phyloP scores from a whole-genome alignment of 768 basidiomycete genomes.

The Auricularia cornea region DNA sequence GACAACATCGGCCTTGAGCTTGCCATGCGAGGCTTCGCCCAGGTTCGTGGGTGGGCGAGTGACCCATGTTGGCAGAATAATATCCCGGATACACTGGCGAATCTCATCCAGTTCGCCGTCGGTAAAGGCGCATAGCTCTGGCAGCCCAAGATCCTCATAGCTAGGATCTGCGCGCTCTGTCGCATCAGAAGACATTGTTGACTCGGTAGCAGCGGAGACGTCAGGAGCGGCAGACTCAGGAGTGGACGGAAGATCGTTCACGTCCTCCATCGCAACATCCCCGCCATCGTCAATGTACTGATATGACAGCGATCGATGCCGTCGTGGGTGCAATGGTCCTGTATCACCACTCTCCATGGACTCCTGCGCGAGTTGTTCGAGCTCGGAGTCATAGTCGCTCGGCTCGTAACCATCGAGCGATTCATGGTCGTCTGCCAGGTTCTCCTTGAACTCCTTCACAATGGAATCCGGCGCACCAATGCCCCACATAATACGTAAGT shows the following conservation, averaged over 20 bases:
- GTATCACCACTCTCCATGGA: background rate
- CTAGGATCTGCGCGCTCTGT: background rate
- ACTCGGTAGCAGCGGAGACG: no score
- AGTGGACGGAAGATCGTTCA: background rate
- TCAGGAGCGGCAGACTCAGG: background rate
- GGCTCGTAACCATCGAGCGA: background rate
- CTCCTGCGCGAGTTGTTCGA: background rate
- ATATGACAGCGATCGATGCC: background rate
- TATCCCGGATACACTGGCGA: constrained; percentile 9
- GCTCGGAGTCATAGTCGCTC: background rate
- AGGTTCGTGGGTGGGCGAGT: background rate
- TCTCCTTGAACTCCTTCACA: background rate
- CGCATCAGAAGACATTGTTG: background rate
- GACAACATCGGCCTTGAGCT: background rate
- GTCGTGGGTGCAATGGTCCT: no score
- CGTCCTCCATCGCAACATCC: background rate
- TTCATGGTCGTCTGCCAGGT: background rate
- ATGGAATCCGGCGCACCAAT: background rate
- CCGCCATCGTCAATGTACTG: background rate
- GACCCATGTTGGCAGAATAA: background rate
- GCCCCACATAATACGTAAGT: constrained; percentile 16
- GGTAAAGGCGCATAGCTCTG: background rate
- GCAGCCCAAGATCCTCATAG: background rate
- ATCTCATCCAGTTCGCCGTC: constrained; percentile 8
- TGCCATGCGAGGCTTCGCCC: background rate